Evolutionary conservation across 2,329 filamentous ascomycete genomes (phyloP).

Genomic region (Colletotrichum chrysophilum): DNA sequence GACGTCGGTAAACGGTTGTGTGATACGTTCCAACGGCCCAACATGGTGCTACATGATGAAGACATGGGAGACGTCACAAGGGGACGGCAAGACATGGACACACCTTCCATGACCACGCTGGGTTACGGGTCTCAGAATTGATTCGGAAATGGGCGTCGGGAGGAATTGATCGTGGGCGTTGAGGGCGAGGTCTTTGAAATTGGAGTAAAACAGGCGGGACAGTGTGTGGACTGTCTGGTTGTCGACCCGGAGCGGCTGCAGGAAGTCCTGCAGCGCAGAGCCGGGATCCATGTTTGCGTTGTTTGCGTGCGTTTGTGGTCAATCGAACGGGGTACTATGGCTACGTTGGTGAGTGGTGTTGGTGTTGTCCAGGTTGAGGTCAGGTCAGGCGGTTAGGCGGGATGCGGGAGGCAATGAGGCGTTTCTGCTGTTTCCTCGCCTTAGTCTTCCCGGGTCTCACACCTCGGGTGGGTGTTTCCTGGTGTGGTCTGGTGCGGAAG

Average conservation of each 20-base stretch:
- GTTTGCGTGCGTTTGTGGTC: not conserved
- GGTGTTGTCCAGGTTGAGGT: not conserved
- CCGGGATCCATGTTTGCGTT: slow-evolving; percentile 8
- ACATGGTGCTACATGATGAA: not conserved
- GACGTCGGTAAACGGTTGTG: not conserved
- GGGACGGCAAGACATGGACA: slow-evolving; percentile 30
- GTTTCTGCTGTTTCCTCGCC: not conserved
- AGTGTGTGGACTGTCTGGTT: slow-evolving; percentile 49
- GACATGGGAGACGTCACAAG: not conserved
- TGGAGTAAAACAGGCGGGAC: slow-evolving; percentile 50
- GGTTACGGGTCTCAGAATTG: slow-evolving; percentile 55
- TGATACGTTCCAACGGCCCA: not conserved
- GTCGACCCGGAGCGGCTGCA: slow-evolving; percentile 57
- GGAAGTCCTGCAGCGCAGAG: slow-evolving; percentile 43
- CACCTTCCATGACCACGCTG: slow-evolving; percentile 52
- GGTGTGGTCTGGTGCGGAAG: not conserved
- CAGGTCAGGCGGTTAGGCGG: not conserved
- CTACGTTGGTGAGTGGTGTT: not conserved
- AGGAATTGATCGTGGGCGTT: slow-evolving; percentile 62
- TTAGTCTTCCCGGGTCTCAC: not conserved
- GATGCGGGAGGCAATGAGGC: not conserved
- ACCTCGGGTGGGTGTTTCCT: not conserved
- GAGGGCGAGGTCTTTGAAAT: slow-evolving; percentile 56
- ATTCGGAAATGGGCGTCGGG: slow-evolving; percentile 65
- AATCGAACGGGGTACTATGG: not conserved